phyloP scores from a whole-genome alignment of 2,329 filamentous ascomycete genomes.

The Cladosporium sp. region DNA sequence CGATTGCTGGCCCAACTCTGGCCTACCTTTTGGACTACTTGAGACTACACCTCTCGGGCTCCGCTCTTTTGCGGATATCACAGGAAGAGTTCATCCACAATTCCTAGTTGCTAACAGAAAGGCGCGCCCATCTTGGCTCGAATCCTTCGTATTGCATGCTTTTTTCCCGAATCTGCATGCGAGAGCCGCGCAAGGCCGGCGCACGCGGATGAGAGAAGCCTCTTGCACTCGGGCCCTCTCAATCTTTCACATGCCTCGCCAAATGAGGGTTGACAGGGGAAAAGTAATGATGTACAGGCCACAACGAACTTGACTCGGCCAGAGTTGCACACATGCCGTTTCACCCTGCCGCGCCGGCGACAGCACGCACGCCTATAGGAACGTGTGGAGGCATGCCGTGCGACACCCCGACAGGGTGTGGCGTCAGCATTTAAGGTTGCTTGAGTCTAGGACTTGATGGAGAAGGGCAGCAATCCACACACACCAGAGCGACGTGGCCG shows the following conservation, averaged over 20 bases:
- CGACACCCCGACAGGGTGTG: constrained; percentile 4
- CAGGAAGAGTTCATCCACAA: constrained; percentile 2
- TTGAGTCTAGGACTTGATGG: constrained; percentile 18
- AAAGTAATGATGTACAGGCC: not conserved
- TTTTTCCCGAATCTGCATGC: too few species aligned
- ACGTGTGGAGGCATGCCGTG: constrained; percentile 13
- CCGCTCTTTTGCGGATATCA: not conserved
- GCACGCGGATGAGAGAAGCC: too few species aligned
- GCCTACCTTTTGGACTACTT: not conserved
- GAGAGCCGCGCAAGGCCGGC: too few species aligned
- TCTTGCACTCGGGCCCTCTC: too few species aligned
- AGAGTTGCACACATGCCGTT: constrained; percentile 7
- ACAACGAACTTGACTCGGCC: constrained; percentile 3
- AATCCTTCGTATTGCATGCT: too few species aligned
- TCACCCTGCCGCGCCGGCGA: constrained; percentile 12
- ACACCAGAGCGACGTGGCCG: constrained; percentile 24
- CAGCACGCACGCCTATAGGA: constrained; percentile 11
- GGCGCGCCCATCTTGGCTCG: too few species aligned
- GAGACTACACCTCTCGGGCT: constrained; percentile 3
- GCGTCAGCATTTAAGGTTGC: constrained; percentile 24
- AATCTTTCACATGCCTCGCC: too few species aligned
- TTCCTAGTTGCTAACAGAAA: too few species aligned
- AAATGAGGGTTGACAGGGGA: too few species aligned
- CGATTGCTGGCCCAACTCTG: too few species aligned
- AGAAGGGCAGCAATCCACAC: constrained; percentile 17